Evolutionary conservation across 129 eudicot genomes (phyloP), one percentile per base, ranked within the genome.

Genomic region (Sambucus nigra): DNA sequence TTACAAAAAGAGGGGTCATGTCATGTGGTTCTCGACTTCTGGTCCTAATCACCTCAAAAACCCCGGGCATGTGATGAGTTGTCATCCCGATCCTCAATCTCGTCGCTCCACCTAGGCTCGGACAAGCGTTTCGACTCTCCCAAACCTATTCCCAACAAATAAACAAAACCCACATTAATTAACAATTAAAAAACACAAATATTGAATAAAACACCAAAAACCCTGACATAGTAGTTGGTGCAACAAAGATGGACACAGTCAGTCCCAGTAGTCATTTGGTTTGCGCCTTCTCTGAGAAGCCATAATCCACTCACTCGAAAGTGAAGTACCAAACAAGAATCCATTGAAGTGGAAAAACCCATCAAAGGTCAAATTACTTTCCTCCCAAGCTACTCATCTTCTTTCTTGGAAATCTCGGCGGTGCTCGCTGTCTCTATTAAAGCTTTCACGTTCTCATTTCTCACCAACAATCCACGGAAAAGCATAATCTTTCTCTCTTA

Each of bases 331-430:
- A 59, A 55, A 18, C 20, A 61, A 55, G 67, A 40, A 65, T 25
- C 55, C 26, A 42, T 7, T 40, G 10, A 58, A 61, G 25, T 44
- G 20, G 33, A 13, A 26, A 52, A 29, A 23, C 42, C 26, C 18
- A 25, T 40, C 22, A 8, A 48, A 57, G 33, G 66, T 29, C n/a
- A 16, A 23, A 47, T 80, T 74, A 59, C 91, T 71, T 85, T 61
- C 67, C 38, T 58, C 71, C 48, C 73, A 85, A 76, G 83, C 74
- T 64, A 84, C 54, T 58, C 59, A 35, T 46, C 50, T 52, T 51
- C 18, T 44, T 57, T 49, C 32, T 35, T 21, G 28, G 13, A 46
- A n/a, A 44, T 52, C 26, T 25, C 28, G 22, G 18, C 5, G 48
- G 22, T 48, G 7, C 49, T 20, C 24, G 62, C 67, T 59, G 63